Evolutionary conservation across 768 basidiomycete genomes (phyloP).

Genomic region (Lentinula guzmanii): DNA sequence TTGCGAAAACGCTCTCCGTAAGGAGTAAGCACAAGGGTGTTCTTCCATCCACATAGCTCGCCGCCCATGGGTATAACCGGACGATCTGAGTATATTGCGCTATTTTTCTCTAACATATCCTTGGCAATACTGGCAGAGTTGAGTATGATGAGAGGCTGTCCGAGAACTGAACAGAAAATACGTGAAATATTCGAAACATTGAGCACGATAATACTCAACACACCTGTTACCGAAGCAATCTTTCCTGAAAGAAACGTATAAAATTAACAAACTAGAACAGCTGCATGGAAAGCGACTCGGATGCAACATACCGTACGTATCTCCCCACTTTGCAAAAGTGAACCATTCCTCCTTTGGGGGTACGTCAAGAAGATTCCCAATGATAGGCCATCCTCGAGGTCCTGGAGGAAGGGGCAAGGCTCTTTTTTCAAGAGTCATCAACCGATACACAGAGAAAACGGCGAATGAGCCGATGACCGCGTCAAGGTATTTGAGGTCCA

Average conservation of each 20-base stretch:
- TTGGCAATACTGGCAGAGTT: constrained; percentile 22
- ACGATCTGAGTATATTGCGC: constrained; percentile 35
- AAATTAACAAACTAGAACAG: not conserved
- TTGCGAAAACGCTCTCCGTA: constrained; percentile 35
- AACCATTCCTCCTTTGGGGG: constrained; percentile 12
- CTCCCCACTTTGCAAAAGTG: constrained; percentile 14
- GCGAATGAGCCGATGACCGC: not conserved
- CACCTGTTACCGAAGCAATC: constrained; percentile 1
- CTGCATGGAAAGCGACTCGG: not conserved
- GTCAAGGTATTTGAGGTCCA: not conserved
- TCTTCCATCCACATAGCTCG: constrained; percentile 10
- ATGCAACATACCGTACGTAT: constrained; percentile 12
- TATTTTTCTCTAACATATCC: constrained; percentile 36
- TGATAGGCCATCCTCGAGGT: constrained; percentile 11
- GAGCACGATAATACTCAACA: not conserved
- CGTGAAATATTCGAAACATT: not conserved
- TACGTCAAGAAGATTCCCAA: constrained; percentile 16
- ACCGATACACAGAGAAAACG: not conserved
- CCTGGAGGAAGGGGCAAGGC: constrained; percentile 8
- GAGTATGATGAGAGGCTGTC: constrained; percentile 28
- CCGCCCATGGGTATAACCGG: constrained; percentile 19
- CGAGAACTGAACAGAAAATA: constrained; percentile 22
- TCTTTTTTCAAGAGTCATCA: not conserved
- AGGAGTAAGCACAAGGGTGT: constrained; percentile 13
- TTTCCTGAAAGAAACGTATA: not conserved